A percentile compares a stretch with the other conserved stretches of the same genome.
Conservation (phyloP, 2,329 filamentous ascomycete genomes). For the Thielaviopsis musarum region DNA sequence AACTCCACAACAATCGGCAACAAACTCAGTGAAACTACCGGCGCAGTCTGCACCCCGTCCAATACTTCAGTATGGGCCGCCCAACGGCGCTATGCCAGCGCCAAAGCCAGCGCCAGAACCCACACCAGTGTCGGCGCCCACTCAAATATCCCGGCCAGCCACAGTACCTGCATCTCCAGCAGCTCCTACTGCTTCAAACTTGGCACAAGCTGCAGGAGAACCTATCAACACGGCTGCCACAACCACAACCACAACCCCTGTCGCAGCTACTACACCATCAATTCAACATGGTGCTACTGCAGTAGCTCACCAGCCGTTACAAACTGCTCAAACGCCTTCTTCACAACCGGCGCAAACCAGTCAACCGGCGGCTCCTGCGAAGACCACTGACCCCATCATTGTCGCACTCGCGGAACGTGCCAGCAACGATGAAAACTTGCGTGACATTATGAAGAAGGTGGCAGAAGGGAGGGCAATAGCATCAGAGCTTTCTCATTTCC, state of each 20-base stretch:
- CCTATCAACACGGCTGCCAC: conserved; percentile 14
- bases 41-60: conserved; percentile 28
- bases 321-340: conserved; percentile 13
- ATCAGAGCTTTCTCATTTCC: conserved; percentile 58
- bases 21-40: conserved; percentile 14
- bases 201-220: conserved; percentile 10
- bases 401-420: conserved; percentile 62
- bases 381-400: conserved; percentile 55
- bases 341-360: conserved; percentile 12
- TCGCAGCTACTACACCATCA: conserved; percentile 13
- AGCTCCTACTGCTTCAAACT: neutral
- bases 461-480: conserved; percentile 57
- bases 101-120: conserved; percentile 21
- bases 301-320: neutral
- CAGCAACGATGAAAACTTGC: conserved; percentile 53
- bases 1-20: conserved; percentile 11
- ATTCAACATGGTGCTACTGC: conserved; percentile 14
- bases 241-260: conserved; percentile 11
- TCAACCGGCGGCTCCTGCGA: conserved; percentile 17
- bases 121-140: conserved; percentile 18
- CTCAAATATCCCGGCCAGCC: conserved; percentile 15
- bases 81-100: conserved; percentile 42
- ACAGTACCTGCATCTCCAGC: conserved; percentile 4
- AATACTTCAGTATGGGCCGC: conserved; percentile 48
- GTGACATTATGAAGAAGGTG: conserved; percentile 69